Conservation (phyloP, 2,329 filamentous ascomycete genomes). For the Aspergillus melleus region DNA sequence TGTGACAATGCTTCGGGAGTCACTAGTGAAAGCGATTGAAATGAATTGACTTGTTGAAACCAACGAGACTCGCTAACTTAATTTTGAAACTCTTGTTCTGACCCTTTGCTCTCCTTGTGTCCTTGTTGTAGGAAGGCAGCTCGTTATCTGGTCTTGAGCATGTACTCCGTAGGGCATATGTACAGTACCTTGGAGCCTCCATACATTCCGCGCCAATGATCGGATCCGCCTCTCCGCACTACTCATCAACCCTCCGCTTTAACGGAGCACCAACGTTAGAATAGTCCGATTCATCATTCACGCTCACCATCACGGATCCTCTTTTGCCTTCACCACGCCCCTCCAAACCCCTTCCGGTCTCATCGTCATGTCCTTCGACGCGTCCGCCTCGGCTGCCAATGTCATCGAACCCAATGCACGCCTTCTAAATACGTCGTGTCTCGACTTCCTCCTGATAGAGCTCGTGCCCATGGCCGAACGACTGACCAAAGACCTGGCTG, state of each 20-base stretch:
- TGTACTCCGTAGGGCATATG: no score
- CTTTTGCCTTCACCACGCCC: neutral
- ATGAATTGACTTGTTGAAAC: neutral
- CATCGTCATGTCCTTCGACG: conserved; percentile 68
- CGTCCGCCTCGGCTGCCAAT: conserved; percentile 67
- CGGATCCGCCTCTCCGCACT: neutral
- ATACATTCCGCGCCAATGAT: neutral
- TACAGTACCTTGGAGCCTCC: neutral
- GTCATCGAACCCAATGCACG: conserved; percentile 71
- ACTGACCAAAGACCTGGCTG: conserved; percentile 68
- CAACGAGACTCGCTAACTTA: no score
- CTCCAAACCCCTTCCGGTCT: conserved; percentile 8
- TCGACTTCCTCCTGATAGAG: conserved; percentile 95
- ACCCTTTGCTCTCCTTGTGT: no score
- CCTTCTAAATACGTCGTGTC: conserved; percentile 78
- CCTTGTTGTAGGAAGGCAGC: no score
- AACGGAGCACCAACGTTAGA: no score
- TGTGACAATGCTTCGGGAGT: neutral
- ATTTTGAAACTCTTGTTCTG: no score
- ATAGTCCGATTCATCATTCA: neutral
- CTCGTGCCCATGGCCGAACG: conserved; percentile 92
- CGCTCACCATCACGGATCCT: no score
- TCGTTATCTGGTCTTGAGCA: no score
- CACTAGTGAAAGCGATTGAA: neutral
- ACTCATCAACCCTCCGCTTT: neutral